These are phyloP conservation scores for Dothistroma pini DNA, from an alignment of 2,329 filamentous ascomycete species.

Conservation along the genomic window DNA sequence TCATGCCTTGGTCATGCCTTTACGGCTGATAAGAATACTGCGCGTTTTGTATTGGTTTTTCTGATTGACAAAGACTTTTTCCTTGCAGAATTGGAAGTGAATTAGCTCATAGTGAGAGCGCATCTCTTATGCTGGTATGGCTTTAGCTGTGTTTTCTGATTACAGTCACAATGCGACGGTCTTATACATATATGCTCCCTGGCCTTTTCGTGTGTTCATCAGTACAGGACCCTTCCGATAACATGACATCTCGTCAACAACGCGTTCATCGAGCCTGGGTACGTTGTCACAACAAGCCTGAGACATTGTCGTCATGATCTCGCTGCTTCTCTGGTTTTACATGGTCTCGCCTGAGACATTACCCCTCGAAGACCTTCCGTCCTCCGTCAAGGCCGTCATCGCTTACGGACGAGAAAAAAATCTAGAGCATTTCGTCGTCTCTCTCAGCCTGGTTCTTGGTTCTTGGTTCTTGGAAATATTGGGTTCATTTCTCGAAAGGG, in stretches of 20 bases:
- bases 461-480: not conserved
- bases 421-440: not conserved
- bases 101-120: not conserved
- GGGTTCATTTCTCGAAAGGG: not conserved
- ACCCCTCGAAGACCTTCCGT: no score
- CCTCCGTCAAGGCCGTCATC: no score
- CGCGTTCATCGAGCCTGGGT: not conserved
- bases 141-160: not conserved
- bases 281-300: not conserved
- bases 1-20: conserved; percentile 2
- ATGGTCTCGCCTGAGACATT: not conserved
- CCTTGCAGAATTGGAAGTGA: not conserved
- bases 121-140: not conserved
- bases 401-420: no score
- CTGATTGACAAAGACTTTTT: not conserved
- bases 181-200: not conserved
- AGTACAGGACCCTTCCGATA: no score
- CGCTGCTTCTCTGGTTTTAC: no score
- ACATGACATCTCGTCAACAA: no score
- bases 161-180: not conserved
- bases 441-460: not conserved
- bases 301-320: not conserved
- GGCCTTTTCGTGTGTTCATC: not conserved
- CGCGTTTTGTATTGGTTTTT: not conserved
- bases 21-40: not conserved